phyloP scores from a whole-genome alignment of 2,329 filamentous ascomycete genomes.

The Beauveria medogensis region DNA sequence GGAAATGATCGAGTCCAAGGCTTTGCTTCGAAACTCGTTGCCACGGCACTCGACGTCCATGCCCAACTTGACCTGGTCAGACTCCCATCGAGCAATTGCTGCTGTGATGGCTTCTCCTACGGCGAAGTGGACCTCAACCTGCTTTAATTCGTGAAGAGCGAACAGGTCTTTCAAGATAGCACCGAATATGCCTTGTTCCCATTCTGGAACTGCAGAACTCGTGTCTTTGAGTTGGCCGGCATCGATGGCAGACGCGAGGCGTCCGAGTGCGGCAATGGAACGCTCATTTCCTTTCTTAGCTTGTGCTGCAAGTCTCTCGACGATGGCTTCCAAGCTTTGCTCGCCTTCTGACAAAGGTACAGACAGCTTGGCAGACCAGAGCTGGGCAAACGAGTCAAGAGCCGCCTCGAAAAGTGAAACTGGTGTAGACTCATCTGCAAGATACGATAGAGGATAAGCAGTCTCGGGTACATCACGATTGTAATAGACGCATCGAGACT shows the following conservation, averaged over 20 bases:
- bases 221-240: constrained; percentile 16
- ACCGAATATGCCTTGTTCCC: constrained; percentile 30
- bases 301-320: constrained; percentile 55
- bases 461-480: constrained; percentile 20
- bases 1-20: constrained; percentile 35
- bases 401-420: constrained; percentile 35
- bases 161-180: constrained; percentile 62
- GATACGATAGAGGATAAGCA: constrained; percentile 23
- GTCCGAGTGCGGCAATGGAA: constrained; percentile 73
- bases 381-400: constrained; percentile 36
- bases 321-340: constrained; percentile 35
- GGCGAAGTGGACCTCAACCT: constrained; percentile 81
- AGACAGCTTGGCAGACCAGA: constrained; percentile 38
- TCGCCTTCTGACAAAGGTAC: constrained; percentile 23
- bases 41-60: constrained; percentile 60
- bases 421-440: constrained; percentile 22
- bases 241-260: constrained; percentile 43
- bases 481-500: constrained; percentile 38
- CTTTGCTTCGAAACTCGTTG: constrained; percentile 28
- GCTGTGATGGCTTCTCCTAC: constrained; percentile 83
- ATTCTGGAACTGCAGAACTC: constrained; percentile 8
- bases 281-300: constrained; percentile 76
- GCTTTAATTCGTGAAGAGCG: constrained; percentile 72
- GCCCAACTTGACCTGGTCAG: constrained; percentile 65
- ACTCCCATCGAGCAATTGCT: constrained; percentile 72